A percentile compares a stretch with the other conserved stretches of the same genome.
These are phyloP conservation scores for Monilinia laxa DNA, from an alignment of 2,329 filamentous ascomycete species.

Conservation along the genomic window DNA sequence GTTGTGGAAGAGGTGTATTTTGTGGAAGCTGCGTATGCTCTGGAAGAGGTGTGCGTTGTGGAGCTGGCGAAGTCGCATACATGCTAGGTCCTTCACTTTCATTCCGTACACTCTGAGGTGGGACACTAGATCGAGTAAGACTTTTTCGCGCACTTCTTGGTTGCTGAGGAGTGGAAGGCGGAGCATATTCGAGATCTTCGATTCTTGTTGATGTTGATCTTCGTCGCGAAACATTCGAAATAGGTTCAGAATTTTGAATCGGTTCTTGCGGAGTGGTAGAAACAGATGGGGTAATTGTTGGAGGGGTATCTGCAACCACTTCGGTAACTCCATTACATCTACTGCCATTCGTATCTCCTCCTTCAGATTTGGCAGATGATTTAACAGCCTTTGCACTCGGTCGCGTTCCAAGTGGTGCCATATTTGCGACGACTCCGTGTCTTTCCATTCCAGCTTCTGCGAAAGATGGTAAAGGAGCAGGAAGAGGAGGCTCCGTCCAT, in stretches of 20 bases:
- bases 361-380: slow-evolving; percentile 37
- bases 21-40: slow-evolving; percentile 18
- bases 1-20: slow-evolving; percentile 14
- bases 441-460: slow-evolving; percentile 71
- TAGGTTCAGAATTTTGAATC: slow-evolving; percentile 34
- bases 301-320: slow-evolving; percentile 31
- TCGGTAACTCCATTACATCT: slow-evolving; percentile 27
- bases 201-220: slow-evolving; percentile 28
- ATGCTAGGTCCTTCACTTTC: slow-evolving; percentile 21
- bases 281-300: slow-evolving; percentile 23
- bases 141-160: slow-evolving; percentile 30
- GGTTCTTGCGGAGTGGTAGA: slow-evolving; percentile 33
- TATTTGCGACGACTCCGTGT: slow-evolving; percentile 75
- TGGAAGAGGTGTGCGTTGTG: slow-evolving; percentile 14
- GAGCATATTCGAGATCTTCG: slow-evolving; percentile 23
- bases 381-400: slow-evolving; percentile 63
- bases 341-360: slow-evolving; percentile 25
- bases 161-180: slow-evolving; percentile 22
- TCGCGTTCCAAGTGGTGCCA: slow-evolving; percentile 75
- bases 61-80: slow-evolving; percentile 11
- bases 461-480: slow-evolving; percentile 63
- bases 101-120: slow-evolving; percentile 18
- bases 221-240: slow-evolving; percentile 24
- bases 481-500: slow-evolving; percentile 59
- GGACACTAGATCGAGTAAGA: slow-evolving; percentile 25